Evolutionary conservation across 495 filamentous ascomycete genomes (phyloP), one percentile per base, ranked within the genome.

Genomic region (Penicillium lividum): DNA sequence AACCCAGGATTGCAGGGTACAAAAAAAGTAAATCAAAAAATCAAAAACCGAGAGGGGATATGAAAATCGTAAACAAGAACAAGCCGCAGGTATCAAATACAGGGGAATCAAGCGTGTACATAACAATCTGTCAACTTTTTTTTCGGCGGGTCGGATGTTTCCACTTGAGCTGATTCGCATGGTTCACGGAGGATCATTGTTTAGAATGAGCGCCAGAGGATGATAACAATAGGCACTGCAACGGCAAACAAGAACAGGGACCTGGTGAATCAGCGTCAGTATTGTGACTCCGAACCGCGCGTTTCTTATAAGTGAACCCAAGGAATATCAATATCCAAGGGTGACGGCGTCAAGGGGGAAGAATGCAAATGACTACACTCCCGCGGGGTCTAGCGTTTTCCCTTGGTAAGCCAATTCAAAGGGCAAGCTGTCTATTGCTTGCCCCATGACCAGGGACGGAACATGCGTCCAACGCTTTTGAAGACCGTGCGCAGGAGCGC

Each of bases 401-500:
- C 28, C 15, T 29, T 13, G 16, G 28, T 11, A 31, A 7, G 31
- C 15, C 15, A 33, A 33, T 16, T 31, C 46, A 49, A 8, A n/a
- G 28, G 13, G 28, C 27, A 72, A 60, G 76, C 45, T 43, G 61
- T 57, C 60, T 67, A 71, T 53, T 62, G 64, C 56, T 73, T 70
- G 36, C 75, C 71, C 57, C 77, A 74, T 65, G 78, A 74, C 18
- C 73, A 73, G 10, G 71, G 61, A 59, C 78, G 77, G 22, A 80
- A 62, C 38, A 68, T 62, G 10, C 74, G 74, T 61, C 78, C 72
- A 63, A 80, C 72, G 54, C 65, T 68, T 33, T 64, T 67, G 66
- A 77, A 80, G 43, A 80, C 69, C 36, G 73, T 68, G 56, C 75
- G 75, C 61, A 77, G 62, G 57, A 80, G 67, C 53, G 66, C 70